Conservation (phyloP, 495 filamentous ascomycete species). For the Aspergillus nidulans region DNA sequence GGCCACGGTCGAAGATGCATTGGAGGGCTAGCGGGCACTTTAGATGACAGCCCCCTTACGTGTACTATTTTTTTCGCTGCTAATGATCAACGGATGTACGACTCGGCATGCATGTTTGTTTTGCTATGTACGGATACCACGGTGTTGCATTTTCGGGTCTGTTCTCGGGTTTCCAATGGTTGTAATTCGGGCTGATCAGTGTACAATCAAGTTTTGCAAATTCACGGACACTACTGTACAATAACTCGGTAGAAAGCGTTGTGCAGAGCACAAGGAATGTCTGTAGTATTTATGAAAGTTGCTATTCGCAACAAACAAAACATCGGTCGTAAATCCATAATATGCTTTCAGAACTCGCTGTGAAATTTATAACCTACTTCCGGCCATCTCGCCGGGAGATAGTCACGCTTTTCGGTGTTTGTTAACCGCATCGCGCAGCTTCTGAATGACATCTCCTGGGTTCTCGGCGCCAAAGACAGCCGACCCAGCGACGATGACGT, state of each 20-base stretch:
- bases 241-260: neutral
- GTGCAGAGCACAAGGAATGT: no score
- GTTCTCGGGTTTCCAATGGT: neutral
- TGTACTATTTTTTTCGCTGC: neutral
- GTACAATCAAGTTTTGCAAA: conserved; percentile 4
- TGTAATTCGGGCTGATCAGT: neutral
- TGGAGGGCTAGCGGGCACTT: neutral
- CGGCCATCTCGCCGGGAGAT: neutral
- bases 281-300: no score
- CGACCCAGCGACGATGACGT: conserved; percentile 97
- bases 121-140: conserved; percentile 6
- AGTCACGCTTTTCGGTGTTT: conserved; percentile 33
- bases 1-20: conserved; percentile 28
- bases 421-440: conserved; percentile 76
- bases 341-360: neutral
- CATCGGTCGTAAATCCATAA: neutral
- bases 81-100: neutral
- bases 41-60: neutral
- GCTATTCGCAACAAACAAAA: neutral
- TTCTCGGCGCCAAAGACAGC: conserved; percentile 92
- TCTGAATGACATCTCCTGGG: conserved; percentile 75
- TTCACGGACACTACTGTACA: neutral
- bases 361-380: neutral
- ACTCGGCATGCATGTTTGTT: conserved; percentile 2
- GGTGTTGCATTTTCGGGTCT: neutral